Base-by-base conservation (phyloP, 495 filamentous ascomycete species). In the Glutinoglossum americanum region DNA sequence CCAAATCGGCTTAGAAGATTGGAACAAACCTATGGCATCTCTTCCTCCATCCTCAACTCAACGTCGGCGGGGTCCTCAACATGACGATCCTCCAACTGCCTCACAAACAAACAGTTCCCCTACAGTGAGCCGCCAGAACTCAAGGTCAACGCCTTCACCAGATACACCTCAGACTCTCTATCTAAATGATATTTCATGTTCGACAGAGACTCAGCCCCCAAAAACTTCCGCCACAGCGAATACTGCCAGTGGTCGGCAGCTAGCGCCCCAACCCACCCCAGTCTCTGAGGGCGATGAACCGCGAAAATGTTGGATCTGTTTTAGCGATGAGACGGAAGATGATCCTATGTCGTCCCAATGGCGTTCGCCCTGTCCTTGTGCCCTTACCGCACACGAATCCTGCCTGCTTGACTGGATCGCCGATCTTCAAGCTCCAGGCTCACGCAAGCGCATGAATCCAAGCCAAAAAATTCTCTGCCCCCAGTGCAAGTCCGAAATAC, bases 221-320 rank as follows among this genome's bases (percentile, higher is more conserved):
- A 23, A 13, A 45, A 45, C 41, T 5, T 23, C 41, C 5, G 17
- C 41, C 17, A 21, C 19, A 45, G 17, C n/a, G 21, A 21, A 21
- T 7, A 3, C 41, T 19, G 41, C 41, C 21, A 21, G n/a, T 10
- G 41, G 41, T 21, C 17, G n/a, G 41, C 41, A 45, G 21, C 41
- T 45, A 2, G n/a, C n/a, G 3, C 3, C 41, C 13, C 41, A 21
- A 13, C 19, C 41, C 1, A 21, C 17, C 41, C 4, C 41, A 6
- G 19, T 45, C 17, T 21, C 41, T 45, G 59, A 55, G 63, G 60
- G 60, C 25, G 51, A 60, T 53, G 63, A 69, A 48, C 63, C 82
- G 27, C 80, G 79, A 35, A 82, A 81, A 69, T 98, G 92, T 69
- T 96, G 87, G 83, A 89, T 98, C 64, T 98, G 92, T 71, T 85